Percentiles rank a stretch among this genome's conserved stretches.
Conservation (phyloP, 768 basidiomycete genomes). For the Pleurotus platypus region DNA sequence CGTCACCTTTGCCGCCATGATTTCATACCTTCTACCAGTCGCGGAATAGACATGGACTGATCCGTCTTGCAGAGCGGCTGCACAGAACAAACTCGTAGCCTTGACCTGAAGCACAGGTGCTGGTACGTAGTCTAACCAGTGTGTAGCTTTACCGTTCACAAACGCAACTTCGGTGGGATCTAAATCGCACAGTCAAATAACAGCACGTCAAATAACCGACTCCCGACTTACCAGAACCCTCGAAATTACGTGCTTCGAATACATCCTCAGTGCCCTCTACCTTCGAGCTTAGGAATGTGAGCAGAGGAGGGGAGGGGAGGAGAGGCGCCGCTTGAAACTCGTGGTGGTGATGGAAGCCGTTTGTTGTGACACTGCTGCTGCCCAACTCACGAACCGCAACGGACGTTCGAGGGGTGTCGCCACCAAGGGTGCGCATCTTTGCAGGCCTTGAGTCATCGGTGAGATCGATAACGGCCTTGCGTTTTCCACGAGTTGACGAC, state of each 20-base stretch:
- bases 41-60: conserved; percentile 80
- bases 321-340: conserved; percentile 19
- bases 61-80: conserved; percentile 77
- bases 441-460: conserved; percentile 34
- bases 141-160: conserved; percentile 60
- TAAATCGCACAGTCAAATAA: conserved; percentile 18
- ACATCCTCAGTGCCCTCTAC: conserved; percentile 67
- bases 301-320: conserved; percentile 56
- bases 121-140: conserved; percentile 89
- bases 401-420: conserved; percentile 51
- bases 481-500: conserved; percentile 38
- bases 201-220: conserved; percentile 1
- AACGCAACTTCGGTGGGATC: conserved; percentile 70
- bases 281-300: conserved; percentile 55
- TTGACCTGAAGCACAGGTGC: conserved; percentile 65
- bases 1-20: conserved; percentile 1
- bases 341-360: neutral
- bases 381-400: conserved; percentile 55
- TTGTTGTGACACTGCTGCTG: conserved; percentile 5
- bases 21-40: conserved; percentile 75
- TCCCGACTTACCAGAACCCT: conserved; percentile 47
- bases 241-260: conserved; percentile 78
- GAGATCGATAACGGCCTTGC: conserved; percentile 39
- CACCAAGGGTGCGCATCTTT: conserved; percentile 62
- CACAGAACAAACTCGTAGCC: conserved; percentile 65